Percentiles rank a stretch among this genome's conserved stretches.
These are phyloP conservation scores for Diospyros lotus DNA, from an alignment of 148 eudicot genomes.

Conservation along the genomic window DNA sequence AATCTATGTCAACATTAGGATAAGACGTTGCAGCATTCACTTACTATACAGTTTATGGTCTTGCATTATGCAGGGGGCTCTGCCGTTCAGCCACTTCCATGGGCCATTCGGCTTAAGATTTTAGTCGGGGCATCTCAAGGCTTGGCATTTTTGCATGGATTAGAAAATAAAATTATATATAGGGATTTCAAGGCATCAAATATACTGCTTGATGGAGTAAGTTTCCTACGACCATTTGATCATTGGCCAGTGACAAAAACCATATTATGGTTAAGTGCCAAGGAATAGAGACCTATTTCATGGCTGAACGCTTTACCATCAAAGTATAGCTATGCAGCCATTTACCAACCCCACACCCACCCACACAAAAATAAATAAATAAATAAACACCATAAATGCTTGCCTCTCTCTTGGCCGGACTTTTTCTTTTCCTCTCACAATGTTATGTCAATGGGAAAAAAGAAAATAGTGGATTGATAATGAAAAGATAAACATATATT, in stretches of 20 bases:
- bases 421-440: neutral
- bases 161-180: conserved; percentile 57
- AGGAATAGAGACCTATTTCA: neutral
- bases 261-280: too few species aligned
- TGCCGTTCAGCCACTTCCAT: conserved; percentile 75
- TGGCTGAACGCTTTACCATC: neutral
- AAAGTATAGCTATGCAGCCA: neutral
- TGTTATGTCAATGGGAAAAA: neutral
- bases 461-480: neutral
- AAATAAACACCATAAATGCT: neutral
- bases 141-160: conserved; percentile 59
- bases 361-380: too few species aligned
- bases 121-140: conserved; percentile 86
- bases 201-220: conserved; percentile 79
- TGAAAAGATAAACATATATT: neutral
- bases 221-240: conserved; percentile 10
- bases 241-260: neutral
- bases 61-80: conserved; percentile 50
- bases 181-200: conserved; percentile 85
- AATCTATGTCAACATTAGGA: neutral
- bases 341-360: neutral
- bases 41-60: neutral
- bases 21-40: neutral
- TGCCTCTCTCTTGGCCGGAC: neutral
- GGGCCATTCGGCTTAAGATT: conserved; percentile 73